Conservation (phyloP, 2,329 filamentous ascomycete species). For the Truncatella angustata region DNA sequence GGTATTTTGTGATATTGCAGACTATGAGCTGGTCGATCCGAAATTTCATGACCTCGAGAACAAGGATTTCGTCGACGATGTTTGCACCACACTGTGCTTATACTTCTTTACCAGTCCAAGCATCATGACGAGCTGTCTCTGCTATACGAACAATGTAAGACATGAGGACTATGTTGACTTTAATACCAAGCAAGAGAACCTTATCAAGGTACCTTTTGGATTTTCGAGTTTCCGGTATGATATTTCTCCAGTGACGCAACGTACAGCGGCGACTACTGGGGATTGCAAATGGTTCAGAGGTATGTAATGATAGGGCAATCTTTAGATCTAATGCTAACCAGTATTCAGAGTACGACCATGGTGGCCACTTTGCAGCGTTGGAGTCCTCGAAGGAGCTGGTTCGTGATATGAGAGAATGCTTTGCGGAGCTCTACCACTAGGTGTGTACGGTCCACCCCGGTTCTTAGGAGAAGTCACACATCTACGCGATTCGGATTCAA, state of each 20-base stretch:
- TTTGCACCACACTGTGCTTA: slow-evolving; percentile 19
- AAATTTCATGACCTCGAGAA: slow-evolving; percentile 11
- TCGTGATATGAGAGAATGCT: background rate
- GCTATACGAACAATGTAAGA: slow-evolving; percentile 15
- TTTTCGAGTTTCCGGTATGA: slow-evolving; percentile 17
- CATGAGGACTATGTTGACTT: slow-evolving; percentile 14
- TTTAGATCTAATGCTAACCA: background rate
- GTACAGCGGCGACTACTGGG: slow-evolving; percentile 15
- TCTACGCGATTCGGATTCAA: no score
- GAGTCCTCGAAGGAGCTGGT: slow-evolving; percentile 7
- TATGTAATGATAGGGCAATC: background rate
- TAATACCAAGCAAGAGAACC: slow-evolving; percentile 14
- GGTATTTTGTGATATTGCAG: no score
- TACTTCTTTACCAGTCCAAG: slow-evolving; percentile 23
- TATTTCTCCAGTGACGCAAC: slow-evolving; percentile 12
- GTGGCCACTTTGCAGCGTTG: slow-evolving; percentile 18
- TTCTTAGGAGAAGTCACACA: no score
- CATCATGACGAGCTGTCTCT: slow-evolving; percentile 19
- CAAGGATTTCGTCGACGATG: slow-evolving; percentile 13
- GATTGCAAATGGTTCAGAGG: slow-evolving; percentile 18
- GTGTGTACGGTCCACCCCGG: background rate
- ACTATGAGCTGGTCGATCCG: slow-evolving; percentile 16
- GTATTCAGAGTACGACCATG: slow-evolving; percentile 15
- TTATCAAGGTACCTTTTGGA: slow-evolving; percentile 17
- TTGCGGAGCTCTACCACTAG: background rate